A percentile compares a stretch with the other conserved stretches of the same genome.
Conservation (phyloP, 177 flowering plant genomes). For the Vitis hybrid region DNA sequence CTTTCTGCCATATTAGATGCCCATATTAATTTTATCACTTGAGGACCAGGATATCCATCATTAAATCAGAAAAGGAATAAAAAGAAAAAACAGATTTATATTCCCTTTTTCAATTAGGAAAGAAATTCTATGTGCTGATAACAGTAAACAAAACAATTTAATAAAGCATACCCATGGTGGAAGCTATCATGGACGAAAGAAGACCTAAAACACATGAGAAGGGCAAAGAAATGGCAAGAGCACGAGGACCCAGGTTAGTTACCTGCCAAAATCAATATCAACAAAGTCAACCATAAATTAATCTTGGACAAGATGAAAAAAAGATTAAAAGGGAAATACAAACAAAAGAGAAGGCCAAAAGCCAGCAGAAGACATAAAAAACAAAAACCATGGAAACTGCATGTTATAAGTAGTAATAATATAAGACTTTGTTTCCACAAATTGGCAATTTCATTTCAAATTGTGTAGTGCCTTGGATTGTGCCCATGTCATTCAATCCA, state of each 20-base stretch:
- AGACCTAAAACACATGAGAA: slow-evolving; percentile 83
- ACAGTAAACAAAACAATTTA: background rate
- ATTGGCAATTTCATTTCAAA: too few relatives aligned
- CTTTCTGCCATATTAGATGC: too few relatives aligned
- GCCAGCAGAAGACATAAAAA: background rate
- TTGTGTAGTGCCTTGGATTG: too few relatives aligned
- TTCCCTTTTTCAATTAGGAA: too few relatives aligned
- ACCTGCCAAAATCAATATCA: slow-evolving; percentile 49
- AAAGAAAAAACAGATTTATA: too few relatives aligned
- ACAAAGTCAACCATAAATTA: slow-evolving; percentile 10
- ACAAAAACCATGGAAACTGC: background rate
- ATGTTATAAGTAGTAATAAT: background rate
- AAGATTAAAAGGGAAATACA: background rate
- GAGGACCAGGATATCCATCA: too few relatives aligned
- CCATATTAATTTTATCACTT: too few relatives aligned
- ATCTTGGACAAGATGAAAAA: background rate
- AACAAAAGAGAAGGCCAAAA: background rate
- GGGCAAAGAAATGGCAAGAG: slow-evolving; percentile 79
- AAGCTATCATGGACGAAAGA: slow-evolving; percentile 76
- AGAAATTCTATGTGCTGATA: background rate
- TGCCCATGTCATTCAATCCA: too few relatives aligned
- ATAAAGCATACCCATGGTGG: slow-evolving; percentile 70
- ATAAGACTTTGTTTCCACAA: background rate
- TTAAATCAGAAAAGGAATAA: too few relatives aligned
- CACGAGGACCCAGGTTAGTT: slow-evolving; percentile 58